Conservation (phyloP, 2,329 filamentous ascomycete genomes). For the Fusarium bactridioides region DNA sequence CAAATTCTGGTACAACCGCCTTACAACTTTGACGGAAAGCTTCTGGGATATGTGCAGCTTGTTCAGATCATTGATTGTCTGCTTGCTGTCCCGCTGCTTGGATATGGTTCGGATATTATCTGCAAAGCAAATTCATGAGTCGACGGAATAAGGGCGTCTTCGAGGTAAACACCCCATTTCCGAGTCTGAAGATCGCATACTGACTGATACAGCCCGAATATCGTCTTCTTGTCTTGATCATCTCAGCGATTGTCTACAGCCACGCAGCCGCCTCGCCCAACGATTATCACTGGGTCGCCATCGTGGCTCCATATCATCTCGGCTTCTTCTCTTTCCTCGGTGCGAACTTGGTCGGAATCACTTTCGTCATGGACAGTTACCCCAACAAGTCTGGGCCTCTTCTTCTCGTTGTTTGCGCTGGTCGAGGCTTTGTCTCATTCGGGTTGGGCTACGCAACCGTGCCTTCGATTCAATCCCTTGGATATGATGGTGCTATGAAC, state of each 20-base stretch:
- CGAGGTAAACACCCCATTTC: background rate
- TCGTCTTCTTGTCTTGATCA: background rate
- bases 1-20: background rate
- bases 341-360: background rate
- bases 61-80: background rate
- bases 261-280: background rate
- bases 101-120: background rate
- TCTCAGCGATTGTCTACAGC: background rate
- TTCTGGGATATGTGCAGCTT: slow-evolving; percentile 3
- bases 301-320: background rate
- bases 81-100: background rate
- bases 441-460: background rate
- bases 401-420: background rate
- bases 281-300: slow-evolving; percentile 6
- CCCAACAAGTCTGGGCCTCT: slow-evolving; percentile 2
- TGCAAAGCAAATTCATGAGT: slow-evolving; percentile 10
- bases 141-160: background rate
- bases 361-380: slow-evolving; percentile 8
- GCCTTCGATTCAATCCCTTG: background rate
- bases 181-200: accelerated
- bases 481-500: slow-evolving; percentile 6
- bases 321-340: slow-evolving; percentile 6
- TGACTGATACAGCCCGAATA: background rate
- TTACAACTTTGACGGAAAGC: background rate
- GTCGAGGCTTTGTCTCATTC: background rate